phyloP scores from a whole-genome alignment of 2,329 filamentous ascomycete genomes.

The Coniochaeta sp. region DNA sequence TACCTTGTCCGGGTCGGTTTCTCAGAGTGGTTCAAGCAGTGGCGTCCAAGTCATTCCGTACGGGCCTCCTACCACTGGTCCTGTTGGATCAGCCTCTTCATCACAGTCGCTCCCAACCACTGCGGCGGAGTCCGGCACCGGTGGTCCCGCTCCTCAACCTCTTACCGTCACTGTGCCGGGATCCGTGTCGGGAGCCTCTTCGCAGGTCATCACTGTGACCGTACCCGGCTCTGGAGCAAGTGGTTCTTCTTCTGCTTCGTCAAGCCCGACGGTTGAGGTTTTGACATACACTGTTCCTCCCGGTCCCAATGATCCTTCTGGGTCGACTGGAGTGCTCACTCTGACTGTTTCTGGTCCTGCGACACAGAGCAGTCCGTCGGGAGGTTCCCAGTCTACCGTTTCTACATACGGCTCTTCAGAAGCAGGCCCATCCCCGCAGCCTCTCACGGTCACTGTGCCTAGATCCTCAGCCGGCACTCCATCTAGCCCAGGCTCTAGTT shows the following conservation, averaged over 20 bases:
- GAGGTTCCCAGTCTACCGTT: neutral
- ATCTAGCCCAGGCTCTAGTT: neutral
- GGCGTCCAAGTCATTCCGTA: neutral
- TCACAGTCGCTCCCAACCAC: neutral
- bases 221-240: neutral
- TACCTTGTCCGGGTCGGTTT: slow-evolving; percentile 3
- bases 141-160: neutral
- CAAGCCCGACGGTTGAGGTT: neutral
- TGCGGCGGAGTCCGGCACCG: neutral
- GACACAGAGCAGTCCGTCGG: neutral
- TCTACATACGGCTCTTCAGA: slow-evolving; percentile 1
- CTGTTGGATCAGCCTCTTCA: neutral
- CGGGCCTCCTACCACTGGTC: neutral
- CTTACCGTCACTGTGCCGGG: slow-evolving; percentile 3
- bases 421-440: neutral
- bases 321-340: slow-evolving; percentile 2
- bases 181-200: neutral
- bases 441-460: neutral
- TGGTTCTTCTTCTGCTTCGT: neutral
- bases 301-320: neutral
- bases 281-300: slow-evolving; percentile 1
- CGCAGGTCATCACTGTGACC: slow-evolving; percentile 1
- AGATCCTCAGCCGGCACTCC: neutral
- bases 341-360: slow-evolving; percentile 4
- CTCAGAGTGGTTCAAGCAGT: neutral